phyloP scores from a whole-genome alignment of 2,329 filamentous ascomycete genomes.

The Apiospora malaysiana region DNA sequence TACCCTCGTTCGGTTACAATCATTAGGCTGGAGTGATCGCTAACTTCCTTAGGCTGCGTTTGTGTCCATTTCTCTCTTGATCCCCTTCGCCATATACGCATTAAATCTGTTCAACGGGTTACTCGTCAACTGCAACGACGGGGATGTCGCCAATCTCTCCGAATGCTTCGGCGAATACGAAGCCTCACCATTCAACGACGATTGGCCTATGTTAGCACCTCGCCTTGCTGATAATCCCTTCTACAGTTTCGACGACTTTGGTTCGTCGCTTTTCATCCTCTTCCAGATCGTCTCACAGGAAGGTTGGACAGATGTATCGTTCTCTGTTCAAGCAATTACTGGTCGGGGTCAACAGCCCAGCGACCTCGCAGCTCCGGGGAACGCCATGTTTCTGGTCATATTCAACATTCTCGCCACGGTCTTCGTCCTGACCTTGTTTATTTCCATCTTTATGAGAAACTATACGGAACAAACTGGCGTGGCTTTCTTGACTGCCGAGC shows the following conservation, averaged over 20 bases:
- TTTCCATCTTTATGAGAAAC: conserved; percentile 99
- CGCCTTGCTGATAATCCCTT: conserved; percentile 81
- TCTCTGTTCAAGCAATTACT: conserved; percentile 80
- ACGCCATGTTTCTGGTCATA: conserved; percentile 91
- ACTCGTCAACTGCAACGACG: conserved; percentile 82
- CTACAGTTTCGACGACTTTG: conserved; percentile 94
- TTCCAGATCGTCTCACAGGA: conserved; percentile 99
- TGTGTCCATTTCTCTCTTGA: conserved; percentile 90
- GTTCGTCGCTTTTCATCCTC: conserved; percentile 90
- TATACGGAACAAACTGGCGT: conserved; percentile 99
- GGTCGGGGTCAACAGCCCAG: conserved; percentile 76
- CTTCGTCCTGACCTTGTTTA: conserved; percentile 95
- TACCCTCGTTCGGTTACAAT: neutral
- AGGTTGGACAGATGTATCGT: conserved; percentile 95
- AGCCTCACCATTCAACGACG: conserved; percentile 71
- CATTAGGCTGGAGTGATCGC: too few relatives aligned
- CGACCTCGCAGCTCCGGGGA: conserved; percentile 74
- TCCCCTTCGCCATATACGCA: conserved; percentile 96
- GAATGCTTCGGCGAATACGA: conserved; percentile 87
- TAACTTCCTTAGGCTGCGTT: conserved; percentile 69
- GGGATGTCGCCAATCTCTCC: conserved; percentile 56
- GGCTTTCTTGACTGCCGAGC: conserved; percentile 92
- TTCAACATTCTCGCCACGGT: conserved; percentile 97
- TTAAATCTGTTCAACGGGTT: conserved; percentile 90
- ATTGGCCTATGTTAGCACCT: conserved; percentile 84